Conservation (phyloP, 2,329 filamentous ascomycete genomes). For the Dactylellina haptotyla region DNA sequence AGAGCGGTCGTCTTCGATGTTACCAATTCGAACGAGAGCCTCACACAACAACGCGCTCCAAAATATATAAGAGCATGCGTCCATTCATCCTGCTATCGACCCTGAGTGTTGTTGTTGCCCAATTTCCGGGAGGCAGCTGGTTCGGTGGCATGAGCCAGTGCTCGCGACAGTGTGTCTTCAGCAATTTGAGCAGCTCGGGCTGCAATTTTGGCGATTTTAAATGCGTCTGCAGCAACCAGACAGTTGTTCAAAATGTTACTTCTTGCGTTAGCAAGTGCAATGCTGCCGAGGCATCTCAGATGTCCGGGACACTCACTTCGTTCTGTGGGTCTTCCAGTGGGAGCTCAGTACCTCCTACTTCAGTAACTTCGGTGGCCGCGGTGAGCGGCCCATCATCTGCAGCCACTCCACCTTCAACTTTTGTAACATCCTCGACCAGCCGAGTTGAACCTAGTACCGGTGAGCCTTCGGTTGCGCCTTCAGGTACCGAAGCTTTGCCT, state of each 20-base stretch:
- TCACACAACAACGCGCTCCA: too few relatives aligned
- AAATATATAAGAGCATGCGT: too few relatives aligned
- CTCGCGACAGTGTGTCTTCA: conserved; percentile 21
- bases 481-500: neutral
- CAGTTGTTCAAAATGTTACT: conserved; percentile 4
- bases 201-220: conserved; percentile 11
- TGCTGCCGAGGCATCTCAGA: conserved; percentile 16
- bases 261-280: conserved; percentile 21
- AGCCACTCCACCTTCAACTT: neutral
- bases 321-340: neutral
- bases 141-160: neutral
- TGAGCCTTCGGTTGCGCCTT: too few relatives aligned
- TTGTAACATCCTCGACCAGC: too few relatives aligned
- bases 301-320: neutral
- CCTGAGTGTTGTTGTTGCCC: conserved; percentile 1
- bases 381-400: neutral
- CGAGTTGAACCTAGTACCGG: too few relatives aligned
- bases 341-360: neutral
- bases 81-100: neutral
- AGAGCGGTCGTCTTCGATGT: too few relatives aligned
- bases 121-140: conserved; percentile 1
- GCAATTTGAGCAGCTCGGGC: neutral
- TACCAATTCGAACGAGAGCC: too few relatives aligned
- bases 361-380: neutral
- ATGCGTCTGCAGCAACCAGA: neutral